These are phyloP conservation scores for Tetracladium setigerum DNA, from an alignment of 495 filamentous ascomycete genomes.

Conservation along the genomic window DNA sequence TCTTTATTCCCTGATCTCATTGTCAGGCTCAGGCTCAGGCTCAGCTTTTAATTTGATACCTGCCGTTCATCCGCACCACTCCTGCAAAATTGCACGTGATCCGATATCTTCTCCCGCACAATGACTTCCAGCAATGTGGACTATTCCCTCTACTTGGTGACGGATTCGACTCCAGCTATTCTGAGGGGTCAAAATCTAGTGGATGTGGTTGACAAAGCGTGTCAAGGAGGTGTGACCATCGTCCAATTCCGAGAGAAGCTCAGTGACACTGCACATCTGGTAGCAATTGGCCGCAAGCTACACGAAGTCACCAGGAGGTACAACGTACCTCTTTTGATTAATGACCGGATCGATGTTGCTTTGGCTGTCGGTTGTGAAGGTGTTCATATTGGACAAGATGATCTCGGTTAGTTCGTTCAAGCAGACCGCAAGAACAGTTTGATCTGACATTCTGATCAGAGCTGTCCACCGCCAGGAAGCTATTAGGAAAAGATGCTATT, in stretches of 20 bases:
- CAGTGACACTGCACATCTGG: constrained; percentile 64
- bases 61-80: too few species aligned
- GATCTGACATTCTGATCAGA: constrained; percentile 31
- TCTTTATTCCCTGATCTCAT: too few species aligned
- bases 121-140: constrained; percentile 23
- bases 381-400: constrained; percentile 91
- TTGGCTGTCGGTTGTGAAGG: constrained; percentile 81
- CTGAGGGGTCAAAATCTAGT: constrained; percentile 63
- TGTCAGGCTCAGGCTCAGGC: too few species aligned
- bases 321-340: constrained; percentile 79
- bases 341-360: constrained; percentile 92
- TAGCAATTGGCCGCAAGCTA: constrained; percentile 61
- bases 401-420: constrained; percentile 55
- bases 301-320: constrained; percentile 60
- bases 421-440: neutral
- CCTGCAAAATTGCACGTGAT: too few species aligned
- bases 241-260: constrained; percentile 91
- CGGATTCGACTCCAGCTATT: constrained; percentile 77
- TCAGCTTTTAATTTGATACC: too few species aligned
- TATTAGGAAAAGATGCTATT: constrained; percentile 63
- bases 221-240: constrained; percentile 76
- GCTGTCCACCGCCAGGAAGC: constrained; percentile 53
- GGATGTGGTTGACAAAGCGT: constrained; percentile 65
- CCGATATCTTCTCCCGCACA: too few species aligned
- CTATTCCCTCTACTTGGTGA: constrained; percentile 79